phyloP scores from a whole-genome alignment of 176 grass and related monocot species.

The Paspalum vaginatum region DNA sequence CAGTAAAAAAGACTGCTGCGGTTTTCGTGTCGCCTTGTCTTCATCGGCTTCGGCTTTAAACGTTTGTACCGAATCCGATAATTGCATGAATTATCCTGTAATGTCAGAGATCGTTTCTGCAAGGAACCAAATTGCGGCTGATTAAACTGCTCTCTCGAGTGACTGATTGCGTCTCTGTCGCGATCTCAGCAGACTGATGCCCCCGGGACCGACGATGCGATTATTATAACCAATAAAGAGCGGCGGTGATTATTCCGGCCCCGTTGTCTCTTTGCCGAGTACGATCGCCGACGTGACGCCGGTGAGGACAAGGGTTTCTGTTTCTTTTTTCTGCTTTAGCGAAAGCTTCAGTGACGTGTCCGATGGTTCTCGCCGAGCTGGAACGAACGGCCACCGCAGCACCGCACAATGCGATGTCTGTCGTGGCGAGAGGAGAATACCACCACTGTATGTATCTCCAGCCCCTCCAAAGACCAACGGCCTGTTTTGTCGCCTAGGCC shows the following conservation, averaged over 20 bases:
- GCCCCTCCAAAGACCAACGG: neutral
- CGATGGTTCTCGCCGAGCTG: constrained; percentile 33
- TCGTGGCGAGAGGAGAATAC: neutral
- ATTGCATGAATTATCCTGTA: constrained; percentile 1
- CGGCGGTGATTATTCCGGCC: neutral
- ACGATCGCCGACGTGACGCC: constrained; percentile 47
- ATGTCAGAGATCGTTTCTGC: neutral
- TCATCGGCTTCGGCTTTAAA: neutral
- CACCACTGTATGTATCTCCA: neutral
- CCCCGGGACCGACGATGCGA: neutral
- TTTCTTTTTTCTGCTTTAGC: constrained; percentile 28
- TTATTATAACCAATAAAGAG: neutral
- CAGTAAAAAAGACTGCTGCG: neutral
- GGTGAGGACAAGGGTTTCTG: constrained; percentile 35
- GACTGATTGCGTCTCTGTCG: constrained; percentile 37
- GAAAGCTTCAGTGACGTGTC: constrained; percentile 28
- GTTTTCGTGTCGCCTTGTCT: constrained; percentile 4
- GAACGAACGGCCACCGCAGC: constrained; percentile 25
- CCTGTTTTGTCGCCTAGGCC: constrained; percentile 27
- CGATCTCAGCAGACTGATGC: constrained; percentile 17
- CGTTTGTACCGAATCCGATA: neutral
- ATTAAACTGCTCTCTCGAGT: neutral
- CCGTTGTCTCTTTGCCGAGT: constrained; percentile 23
- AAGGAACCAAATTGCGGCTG: constrained; percentile 35
- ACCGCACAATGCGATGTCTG: constrained; percentile 30